Evolutionary conservation across 2,329 filamentous ascomycete species (phyloP).

Genomic region (Blastomyces emzantsi): DNA sequence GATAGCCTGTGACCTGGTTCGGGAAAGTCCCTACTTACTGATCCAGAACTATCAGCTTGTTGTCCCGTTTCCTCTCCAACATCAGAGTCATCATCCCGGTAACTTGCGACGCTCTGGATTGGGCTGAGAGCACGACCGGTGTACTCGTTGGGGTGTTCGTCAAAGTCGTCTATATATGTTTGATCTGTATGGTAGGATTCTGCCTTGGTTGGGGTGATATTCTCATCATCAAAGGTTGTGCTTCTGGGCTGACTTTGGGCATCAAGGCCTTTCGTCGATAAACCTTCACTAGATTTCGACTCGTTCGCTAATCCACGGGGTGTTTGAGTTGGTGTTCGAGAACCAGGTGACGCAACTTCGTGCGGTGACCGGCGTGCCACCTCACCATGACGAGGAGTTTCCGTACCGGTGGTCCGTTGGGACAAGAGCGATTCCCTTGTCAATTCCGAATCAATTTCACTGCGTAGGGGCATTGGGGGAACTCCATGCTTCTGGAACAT

Average conservation of each 20-base stretch:
- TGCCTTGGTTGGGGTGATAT: conserved; percentile 6
- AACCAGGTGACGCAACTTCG: conserved; percentile 49
- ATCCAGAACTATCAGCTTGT: conserved; percentile 46
- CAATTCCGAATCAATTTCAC: conserved; percentile 76
- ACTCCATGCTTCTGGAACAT: conserved; percentile 49
- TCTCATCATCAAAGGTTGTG: not conserved
- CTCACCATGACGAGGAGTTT: conserved; percentile 58
- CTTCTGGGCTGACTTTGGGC: not conserved
- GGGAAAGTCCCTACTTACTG: conserved; percentile 45
- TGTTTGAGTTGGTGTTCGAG: conserved; percentile 52
- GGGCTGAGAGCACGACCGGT: conserved; percentile 68
- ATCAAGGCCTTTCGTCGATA: not conserved
- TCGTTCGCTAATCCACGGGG: conserved; percentile 25
- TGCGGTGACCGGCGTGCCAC: conserved; percentile 50
- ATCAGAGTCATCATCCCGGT: conserved; percentile 60
- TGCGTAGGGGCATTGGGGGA: conserved; percentile 80
- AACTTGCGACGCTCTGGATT: conserved; percentile 86
- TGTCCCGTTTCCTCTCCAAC: conserved; percentile 49
- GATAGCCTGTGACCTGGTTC: conserved; percentile 40
- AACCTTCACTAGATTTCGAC: conserved; percentile 4
- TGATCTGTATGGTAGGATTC: conserved; percentile 1
- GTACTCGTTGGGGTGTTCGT: conserved; percentile 42
- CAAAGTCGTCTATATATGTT: conserved; percentile 17
- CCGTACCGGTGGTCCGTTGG: conserved; percentile 64
- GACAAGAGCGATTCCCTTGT: conserved; percentile 83